Conservation (phyloP, 2,329 filamentous ascomycete genomes). For the Simplicillium aogashimaense region DNA sequence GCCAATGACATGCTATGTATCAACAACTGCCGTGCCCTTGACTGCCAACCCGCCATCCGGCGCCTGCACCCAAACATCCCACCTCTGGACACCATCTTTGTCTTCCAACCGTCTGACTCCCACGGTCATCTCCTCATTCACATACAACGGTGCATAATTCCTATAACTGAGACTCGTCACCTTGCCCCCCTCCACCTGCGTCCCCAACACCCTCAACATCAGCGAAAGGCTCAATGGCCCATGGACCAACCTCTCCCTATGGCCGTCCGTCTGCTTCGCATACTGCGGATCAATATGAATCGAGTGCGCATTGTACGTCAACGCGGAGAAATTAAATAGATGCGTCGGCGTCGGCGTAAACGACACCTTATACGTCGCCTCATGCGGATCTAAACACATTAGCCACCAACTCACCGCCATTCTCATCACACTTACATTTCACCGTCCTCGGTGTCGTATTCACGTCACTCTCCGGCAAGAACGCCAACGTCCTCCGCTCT, state of each 20-base stretch:
- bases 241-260: constrained; percentile 70
- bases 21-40: constrained; percentile 34
- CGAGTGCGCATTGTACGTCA: constrained; percentile 84
- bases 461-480: constrained; percentile 29
- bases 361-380: constrained; percentile 11
- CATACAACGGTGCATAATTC: constrained; percentile 75
- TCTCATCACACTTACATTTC: constrained; percentile 15
- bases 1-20: too few species aligned
- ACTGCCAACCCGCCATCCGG: constrained; percentile 53
- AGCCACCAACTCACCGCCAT: neutral
- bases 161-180: constrained; percentile 61
- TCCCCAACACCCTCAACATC: constrained; percentile 55
- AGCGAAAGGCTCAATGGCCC: constrained; percentile 74
- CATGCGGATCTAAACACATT: neutral
- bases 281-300: constrained; percentile 78
- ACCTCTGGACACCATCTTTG: constrained; percentile 25
- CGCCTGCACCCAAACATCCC: constrained; percentile 58
- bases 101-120: constrained; percentile 45
- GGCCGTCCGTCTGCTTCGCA: constrained; percentile 60
- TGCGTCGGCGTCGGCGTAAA: constrained; percentile 60
- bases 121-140: constrained; percentile 58
- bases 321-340: constrained; percentile 82
- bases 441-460: constrained; percentile 11
- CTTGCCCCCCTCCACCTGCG: constrained; percentile 12
- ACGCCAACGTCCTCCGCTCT: constrained; percentile 42